Percentiles rank a stretch among this genome's conserved stretches.
Conservation (phyloP, 1,139 yeast genomes). For the Fermentozyma sake region DNA sequence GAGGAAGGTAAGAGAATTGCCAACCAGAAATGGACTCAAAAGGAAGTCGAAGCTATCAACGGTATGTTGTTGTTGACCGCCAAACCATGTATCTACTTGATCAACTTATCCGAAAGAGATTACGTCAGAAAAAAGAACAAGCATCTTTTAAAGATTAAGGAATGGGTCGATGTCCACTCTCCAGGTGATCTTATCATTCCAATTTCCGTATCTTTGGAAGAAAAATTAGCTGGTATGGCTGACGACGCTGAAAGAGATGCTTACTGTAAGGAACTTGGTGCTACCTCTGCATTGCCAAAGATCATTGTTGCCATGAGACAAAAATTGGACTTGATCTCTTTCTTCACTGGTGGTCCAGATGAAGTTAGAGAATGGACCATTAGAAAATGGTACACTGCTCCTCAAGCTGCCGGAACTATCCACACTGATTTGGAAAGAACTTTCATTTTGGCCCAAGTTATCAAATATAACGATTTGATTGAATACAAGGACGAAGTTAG, state of each 20-base stretch:
- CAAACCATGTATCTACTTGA: conserved; percentile 91
- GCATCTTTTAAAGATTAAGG: conserved; percentile 83
- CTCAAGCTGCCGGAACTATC: conserved; percentile 86
- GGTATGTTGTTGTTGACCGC: conserved; percentile 87
- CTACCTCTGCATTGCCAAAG: conserved; percentile 83
- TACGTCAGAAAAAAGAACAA: conserved; percentile 97
- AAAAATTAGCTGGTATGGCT: conserved; percentile 84
- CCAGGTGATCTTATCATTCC: conserved; percentile 96
- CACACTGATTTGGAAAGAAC: conserved; percentile 58
- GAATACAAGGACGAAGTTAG: conserved; percentile 82
- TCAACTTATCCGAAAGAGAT: conserved; percentile 91
- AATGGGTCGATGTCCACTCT: conserved; percentile 93
- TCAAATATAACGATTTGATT: conserved; percentile 50
- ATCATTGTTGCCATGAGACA: conserved; percentile 81
- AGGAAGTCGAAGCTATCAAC: conserved; percentile 89
- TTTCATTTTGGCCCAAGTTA: conserved; percentile 47
- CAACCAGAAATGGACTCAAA: conserved; percentile 81
- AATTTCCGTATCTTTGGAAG: conserved; percentile 88
- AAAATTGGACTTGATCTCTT: conserved; percentile 76
- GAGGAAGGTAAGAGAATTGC: conserved; percentile 89
- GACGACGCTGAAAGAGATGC: conserved; percentile 88
- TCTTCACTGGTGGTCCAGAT: conserved; percentile 81
- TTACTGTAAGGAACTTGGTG: conserved; percentile 83
- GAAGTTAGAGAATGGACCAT: conserved; percentile 91
- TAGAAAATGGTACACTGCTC: conserved; percentile 80